phyloP scores from a whole-genome alignment of 352 stramenopile genomes.

The Phytophthora rubi region DNA sequence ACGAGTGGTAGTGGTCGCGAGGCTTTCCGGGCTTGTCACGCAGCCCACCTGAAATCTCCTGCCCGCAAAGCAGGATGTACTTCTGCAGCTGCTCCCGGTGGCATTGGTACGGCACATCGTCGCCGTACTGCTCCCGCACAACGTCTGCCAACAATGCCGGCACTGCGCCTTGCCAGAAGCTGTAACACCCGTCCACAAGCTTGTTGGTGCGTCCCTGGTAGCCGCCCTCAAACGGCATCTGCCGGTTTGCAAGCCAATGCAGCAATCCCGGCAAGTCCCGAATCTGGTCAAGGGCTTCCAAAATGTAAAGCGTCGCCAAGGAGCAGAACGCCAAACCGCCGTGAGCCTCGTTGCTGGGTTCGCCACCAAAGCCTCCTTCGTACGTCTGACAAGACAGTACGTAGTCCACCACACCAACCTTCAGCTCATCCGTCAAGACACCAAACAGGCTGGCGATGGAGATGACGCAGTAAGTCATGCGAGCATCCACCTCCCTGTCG shows the following conservation, averaged over 20 bases:
- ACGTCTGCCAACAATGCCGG: constrained; percentile 78
- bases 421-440: constrained; percentile 91
- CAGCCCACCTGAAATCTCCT: constrained; percentile 94
- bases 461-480: constrained; percentile 98
- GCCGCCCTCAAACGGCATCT: constrained; percentile 94
- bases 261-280: constrained; percentile 60
- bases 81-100: constrained; percentile 82
- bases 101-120: constrained; percentile 64
- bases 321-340: constrained; percentile 98
- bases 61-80: constrained; percentile 95
- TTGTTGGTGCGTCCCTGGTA: constrained; percentile 98
- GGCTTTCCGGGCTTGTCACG: constrained; percentile 95
- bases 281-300: constrained; percentile 75
- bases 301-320: constrained; percentile 93
- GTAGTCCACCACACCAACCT: constrained; percentile 77
- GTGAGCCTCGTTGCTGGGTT: constrained; percentile 96
- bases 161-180: constrained; percentile 98
- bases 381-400: constrained; percentile 96
- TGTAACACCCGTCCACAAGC: constrained; percentile 99
- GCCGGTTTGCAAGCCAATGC: constrained; percentile 92
- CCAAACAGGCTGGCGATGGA: constrained; percentile 93
- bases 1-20: constrained; percentile 99
- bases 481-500: constrained; percentile 93
- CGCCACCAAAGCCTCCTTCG: constrained; percentile 96
- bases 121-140: constrained; percentile 43